phyloP scores from a whole-genome alignment of 2,329 filamentous ascomycete species.

The Aspergillus terreus region DNA sequence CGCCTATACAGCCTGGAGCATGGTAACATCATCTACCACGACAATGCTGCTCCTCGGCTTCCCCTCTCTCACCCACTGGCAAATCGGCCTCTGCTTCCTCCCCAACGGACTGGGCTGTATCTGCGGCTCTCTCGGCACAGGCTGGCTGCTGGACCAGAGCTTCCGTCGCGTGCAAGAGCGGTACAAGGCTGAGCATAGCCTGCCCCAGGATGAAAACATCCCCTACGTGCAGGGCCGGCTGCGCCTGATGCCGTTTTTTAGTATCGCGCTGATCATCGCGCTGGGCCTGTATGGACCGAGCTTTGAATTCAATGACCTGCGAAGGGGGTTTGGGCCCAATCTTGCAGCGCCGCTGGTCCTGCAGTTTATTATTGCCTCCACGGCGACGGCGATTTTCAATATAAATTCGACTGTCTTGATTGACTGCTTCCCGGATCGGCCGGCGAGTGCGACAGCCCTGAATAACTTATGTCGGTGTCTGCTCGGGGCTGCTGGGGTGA shows the following conservation, averaged over 20 bases:
- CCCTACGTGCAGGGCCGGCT: conserved; percentile 6
- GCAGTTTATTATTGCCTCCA: conserved; percentile 36
- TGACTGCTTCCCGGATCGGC: conserved; percentile 32
- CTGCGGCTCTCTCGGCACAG: conserved; percentile 9
- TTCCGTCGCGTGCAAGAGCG: conserved; percentile 1
- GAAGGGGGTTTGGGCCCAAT: conserved; percentile 12
- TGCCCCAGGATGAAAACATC: neutral
- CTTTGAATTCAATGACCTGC: conserved; percentile 16
- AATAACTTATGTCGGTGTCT: conserved; percentile 37
- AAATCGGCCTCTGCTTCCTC: conserved; percentile 42
- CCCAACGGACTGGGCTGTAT: conserved; percentile 34
- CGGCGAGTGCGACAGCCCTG: conserved; percentile 35
- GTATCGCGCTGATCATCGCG: conserved; percentile 3
- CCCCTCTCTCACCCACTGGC: conserved; percentile 31
- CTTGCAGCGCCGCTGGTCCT: conserved; percentile 35
- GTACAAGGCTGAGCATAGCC: conserved; percentile 3
- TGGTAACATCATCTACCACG: conserved; percentile 46
- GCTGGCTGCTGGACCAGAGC: conserved; percentile 13
- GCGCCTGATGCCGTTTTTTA: conserved; percentile 6
- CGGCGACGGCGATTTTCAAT: conserved; percentile 32
- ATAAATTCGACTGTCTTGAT: conserved; percentile 36
- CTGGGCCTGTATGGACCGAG: conserved; percentile 32
- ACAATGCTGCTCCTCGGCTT: conserved; percentile 28
- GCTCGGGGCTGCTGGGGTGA: conserved; percentile 33
- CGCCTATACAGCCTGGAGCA: conserved; percentile 48